Evolutionary conservation across 2,329 filamentous ascomycete species (phyloP), one percentile per base, ranked within the genome.

Genomic region (Macrophomina tecta): DNA sequence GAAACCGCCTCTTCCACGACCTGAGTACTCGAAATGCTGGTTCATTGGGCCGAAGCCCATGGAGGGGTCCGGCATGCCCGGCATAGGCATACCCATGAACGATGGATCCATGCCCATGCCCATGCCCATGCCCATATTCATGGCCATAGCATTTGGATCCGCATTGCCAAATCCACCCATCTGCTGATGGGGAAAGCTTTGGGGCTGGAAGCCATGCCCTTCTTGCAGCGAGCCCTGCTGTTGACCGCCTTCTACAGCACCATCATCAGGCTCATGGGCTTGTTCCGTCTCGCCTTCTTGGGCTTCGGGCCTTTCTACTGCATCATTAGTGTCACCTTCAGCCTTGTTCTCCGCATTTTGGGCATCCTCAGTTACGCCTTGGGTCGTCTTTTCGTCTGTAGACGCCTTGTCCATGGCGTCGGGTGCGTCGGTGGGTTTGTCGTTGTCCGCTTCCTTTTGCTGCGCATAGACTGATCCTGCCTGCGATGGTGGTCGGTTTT

Each of bases 1-100:
- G 70, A 80, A 78, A 61, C 76, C 70, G 71, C 89, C 88, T 70
- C 87, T 85, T 71, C 90, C 89, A 74, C 89, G 85, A 73, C 87
- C 87, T 75, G 85, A 82, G 78, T 85, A 88, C 70, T 75, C 72
- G 67, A 75, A 75, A 28, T 48, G 53, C 46, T 49, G 48, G 48
- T 62, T 62, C 65, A 65, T 65, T 9, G 58, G 42, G 7, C 42
- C 58, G 34, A 51, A 55, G 5, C 46, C 56, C 55, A 66, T 62
- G 46, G 71, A 74, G 46, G 69, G 64, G 48, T 64, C 67, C 68
- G 72, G 69, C 48, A 72, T 70, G 11, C 69, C 62, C n/a, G 72
- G 71, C 71, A 76, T 76, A 18, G 70, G 67, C 74, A 76, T 76
- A 70, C 73, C 76, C 18, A 62, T 73, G 72, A 51, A 72, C 68